Base-by-base conservation (phyloP, 768 basidiomycete genomes). In the Pisolithus orientalis region DNA sequence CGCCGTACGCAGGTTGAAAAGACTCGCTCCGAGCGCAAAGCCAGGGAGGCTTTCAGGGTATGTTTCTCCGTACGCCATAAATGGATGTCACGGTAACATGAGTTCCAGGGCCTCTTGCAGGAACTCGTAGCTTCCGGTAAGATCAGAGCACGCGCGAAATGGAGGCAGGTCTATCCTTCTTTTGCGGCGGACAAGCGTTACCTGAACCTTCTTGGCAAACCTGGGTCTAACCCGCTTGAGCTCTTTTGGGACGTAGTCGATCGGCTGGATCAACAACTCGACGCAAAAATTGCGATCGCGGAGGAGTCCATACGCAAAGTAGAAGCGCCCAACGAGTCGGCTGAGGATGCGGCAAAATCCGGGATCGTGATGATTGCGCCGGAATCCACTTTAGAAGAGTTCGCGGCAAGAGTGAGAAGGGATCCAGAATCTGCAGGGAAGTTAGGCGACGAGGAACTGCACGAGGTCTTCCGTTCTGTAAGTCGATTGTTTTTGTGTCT, bases 231-330 rank as follows among this genome's bases (percentile, higher is more conserved):
- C 58, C 94, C 95, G 1, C 77, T 99, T 29, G 96, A 99, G 62
- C 79, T 98, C 4, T 98, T 96, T 71, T 96, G 94, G 92, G 95
- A 98, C 68, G 65, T 79, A 9, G 86, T 96, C 43, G 96, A 99
- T 67, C 76, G 74, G 39, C 77, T 96, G 3, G 94, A 93, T 62
- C 90, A 94, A 63, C 79, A 84, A 57, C 78, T 95, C 16, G 92
- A 94, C 55, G 77, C 78, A 17, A 90, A 90, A 62, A 84, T 90
- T 16, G 76, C 76, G n/a, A 61, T 80, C 29, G 81, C 87, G 3
- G 84, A 86, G 53, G 77, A 73, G 29, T 83, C 76, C 4, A 74
- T 90, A 57, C 77, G 74, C 57, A 73, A 74, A 45, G 57, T 66
- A 16, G 66, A 68, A 40, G 64, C 44, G 13, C 68, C 66, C 24